phyloP scores from a whole-genome alignment of 2,329 filamentous ascomycete genomes.

The Colletotrichum cordylinicola region DNA sequence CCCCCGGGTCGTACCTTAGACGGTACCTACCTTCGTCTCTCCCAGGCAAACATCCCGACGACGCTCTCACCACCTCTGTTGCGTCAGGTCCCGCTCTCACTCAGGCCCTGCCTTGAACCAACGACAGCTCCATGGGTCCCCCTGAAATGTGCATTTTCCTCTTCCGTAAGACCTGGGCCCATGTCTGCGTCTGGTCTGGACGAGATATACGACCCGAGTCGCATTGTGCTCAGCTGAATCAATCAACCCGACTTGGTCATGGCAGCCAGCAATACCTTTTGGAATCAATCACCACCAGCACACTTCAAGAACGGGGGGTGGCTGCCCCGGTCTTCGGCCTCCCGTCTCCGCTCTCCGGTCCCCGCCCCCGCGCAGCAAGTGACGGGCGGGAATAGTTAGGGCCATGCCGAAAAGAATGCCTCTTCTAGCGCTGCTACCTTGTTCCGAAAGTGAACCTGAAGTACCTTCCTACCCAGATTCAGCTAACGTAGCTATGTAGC shows the following conservation, averaged over 20 bases:
- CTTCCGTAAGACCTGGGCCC: background rate
- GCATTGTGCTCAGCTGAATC: background rate
- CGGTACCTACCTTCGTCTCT: background rate
- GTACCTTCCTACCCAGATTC: background rate
- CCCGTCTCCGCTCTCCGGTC: background rate
- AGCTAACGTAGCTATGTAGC: background rate
- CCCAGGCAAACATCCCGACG: background rate
- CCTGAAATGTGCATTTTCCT: background rate
- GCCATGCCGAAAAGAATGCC: background rate
- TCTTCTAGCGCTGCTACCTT: background rate
- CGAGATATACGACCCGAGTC: background rate
- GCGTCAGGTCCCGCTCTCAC: background rate
- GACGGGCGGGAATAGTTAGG: background rate
- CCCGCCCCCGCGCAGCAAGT: background rate
- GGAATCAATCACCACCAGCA: background rate
- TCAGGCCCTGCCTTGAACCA: too few species aligned
- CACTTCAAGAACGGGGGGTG: background rate
- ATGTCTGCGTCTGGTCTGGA: background rate
- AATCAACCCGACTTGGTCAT: background rate
- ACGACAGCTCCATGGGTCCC: background rate
- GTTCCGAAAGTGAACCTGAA: background rate
- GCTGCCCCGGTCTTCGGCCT: background rate
- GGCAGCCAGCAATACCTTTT: background rate
- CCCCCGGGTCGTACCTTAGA: background rate
- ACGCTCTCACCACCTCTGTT: background rate